Base-by-base conservation (phyloP, 2,329 filamentous ascomycete genomes). In the Scedosporium apiospermum region DNA sequence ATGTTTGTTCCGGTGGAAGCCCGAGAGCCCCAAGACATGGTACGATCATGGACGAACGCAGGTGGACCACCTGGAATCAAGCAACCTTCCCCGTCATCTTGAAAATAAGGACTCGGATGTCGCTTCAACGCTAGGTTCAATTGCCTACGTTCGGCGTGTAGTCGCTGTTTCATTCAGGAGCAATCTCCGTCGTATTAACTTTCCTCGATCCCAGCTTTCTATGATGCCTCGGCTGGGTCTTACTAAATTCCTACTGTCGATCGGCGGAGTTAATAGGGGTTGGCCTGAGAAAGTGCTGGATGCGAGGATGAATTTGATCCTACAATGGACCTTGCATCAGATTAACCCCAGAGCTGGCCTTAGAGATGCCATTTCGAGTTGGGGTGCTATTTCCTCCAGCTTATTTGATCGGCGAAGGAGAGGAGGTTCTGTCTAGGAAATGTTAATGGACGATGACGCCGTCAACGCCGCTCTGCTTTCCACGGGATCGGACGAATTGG, bases 1-100 rank as follows among this genome's bases (percentile, higher is more conserved):
- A 44, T 62, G 16, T 53, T 34, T 9, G 6, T 62, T 62, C 60
- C 60, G 60, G 60, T 44, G 60, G 60, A 62, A 62, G 60, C 60
- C 6, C 9, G 18, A 49, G 18, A 49, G 18, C 44, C 14, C 44
- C 9, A 5, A 18, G 18, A 38, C 34, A 38, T 38, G 34, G 10
- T 38, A 38, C 34, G 34, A 38, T 14, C 34, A 12, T 38, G 34
- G 34, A 38, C 34, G 2, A 38, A 38, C 10, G 10, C 10, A 14
- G 34, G 34, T 38, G 34, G 34, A 12, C 34, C 10, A 38, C 34
- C 10, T 38, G 34, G 34, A 38, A 38, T 38, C 34, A 38, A 38
- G 34, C 10, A 38, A 14, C 34, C 10, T 38, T 12, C 10, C 2
- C 34, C 3, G 30, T 34, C 30, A 3, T 34, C 30, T 34, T 7